Conservation (phyloP, 1,284 basidiomycete genomes). For the Neolentinus lepideus region DNA sequence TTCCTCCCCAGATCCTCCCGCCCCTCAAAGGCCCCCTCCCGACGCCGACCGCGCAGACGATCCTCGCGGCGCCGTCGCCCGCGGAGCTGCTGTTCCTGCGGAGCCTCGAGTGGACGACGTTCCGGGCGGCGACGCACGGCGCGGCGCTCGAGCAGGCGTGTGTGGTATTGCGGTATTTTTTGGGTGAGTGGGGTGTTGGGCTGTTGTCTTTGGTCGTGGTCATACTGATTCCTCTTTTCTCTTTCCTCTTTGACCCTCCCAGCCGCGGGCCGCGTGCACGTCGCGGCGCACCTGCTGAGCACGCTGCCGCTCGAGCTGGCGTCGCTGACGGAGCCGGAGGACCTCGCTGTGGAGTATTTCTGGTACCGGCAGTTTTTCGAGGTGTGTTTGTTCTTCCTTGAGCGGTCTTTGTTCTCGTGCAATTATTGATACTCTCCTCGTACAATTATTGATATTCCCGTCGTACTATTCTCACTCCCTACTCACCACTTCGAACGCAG, state of each 20-base stretch:
- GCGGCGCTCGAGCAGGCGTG: slow-evolving; percentile 82
- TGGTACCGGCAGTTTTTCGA: slow-evolving; percentile 70
- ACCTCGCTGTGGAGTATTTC: slow-evolving; percentile 60
- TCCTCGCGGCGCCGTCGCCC: slow-evolving; percentile 44
- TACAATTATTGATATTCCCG: too few species aligned
- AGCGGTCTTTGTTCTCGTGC: too few species aligned
- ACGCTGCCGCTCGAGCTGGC: slow-evolving; percentile 63
- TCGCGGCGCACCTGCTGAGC: slow-evolving; percentile 60
- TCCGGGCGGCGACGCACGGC: slow-evolving; percentile 65
- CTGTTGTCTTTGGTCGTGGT: neutral
- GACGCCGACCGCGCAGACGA: slow-evolving; percentile 33
- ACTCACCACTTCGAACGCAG: too few species aligned
- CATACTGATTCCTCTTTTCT: neutral
- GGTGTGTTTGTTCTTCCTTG: too few species aligned
- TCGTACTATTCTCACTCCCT: too few species aligned
- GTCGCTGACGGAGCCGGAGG: slow-evolving; percentile 50
- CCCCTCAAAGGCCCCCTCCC: slow-evolving; percentile 54
- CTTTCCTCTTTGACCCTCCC: too few species aligned
- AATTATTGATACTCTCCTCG: too few species aligned
- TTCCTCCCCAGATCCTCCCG: slow-evolving; percentile 51
- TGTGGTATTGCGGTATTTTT: slow-evolving; percentile 80
- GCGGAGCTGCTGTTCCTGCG: slow-evolving; percentile 70
- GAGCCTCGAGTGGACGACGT: slow-evolving; percentile 92
- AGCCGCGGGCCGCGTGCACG: slow-evolving; percentile 70
- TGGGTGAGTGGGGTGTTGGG: slow-evolving; percentile 47